These are phyloP conservation scores for Lentinula lateritia DNA, from an alignment of 768 basidiomycete genomes.

Conservation along the genomic window DNA sequence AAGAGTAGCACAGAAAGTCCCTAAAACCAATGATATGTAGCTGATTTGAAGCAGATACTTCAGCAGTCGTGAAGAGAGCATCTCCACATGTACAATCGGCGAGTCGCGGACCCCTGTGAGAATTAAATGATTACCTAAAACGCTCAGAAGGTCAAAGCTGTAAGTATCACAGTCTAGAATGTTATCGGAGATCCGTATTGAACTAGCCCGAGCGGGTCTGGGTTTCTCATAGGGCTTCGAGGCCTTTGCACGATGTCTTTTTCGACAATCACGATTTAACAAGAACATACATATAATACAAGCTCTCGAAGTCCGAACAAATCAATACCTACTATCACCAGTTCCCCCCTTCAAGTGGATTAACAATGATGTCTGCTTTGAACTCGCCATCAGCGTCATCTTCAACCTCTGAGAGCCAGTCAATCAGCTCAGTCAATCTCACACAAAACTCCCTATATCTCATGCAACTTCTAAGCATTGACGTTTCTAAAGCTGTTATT, in stretches of 20 bases:
- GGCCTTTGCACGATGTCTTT: not conserved
- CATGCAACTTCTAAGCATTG: slow-evolving; percentile 61
- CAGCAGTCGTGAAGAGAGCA: slow-evolving; percentile 37
- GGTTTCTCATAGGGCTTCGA: not conserved
- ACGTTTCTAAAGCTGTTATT: slow-evolving; percentile 55
- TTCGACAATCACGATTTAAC: not conserved
- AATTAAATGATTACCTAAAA: not conserved
- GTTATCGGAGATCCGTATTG: not conserved
- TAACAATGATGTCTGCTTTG: not conserved
- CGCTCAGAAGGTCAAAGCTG: not conserved
- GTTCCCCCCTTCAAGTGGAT: not conserved
- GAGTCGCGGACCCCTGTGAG: not conserved
- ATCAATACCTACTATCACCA: not conserved
- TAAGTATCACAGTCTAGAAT: not conserved
- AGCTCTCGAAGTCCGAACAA: not conserved
- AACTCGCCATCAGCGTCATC: not conserved
- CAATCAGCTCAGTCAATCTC: not conserved
- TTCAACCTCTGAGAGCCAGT: not conserved
- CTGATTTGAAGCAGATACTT: slow-evolving; percentile 48
- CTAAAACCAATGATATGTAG: slow-evolving; percentile 47
- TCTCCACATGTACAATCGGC: slow-evolving; percentile 6
- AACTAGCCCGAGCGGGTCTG: not conserved
- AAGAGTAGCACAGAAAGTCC: slow-evolving; percentile 47
- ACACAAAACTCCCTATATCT: slow-evolving; percentile 40
- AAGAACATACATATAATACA: not conserved